Evolutionary conservation across 176 grass and related monocot genomes (phyloP), one percentile per base, ranked within the genome.

Genomic region (Bothriochloa decipiens): DNA sequence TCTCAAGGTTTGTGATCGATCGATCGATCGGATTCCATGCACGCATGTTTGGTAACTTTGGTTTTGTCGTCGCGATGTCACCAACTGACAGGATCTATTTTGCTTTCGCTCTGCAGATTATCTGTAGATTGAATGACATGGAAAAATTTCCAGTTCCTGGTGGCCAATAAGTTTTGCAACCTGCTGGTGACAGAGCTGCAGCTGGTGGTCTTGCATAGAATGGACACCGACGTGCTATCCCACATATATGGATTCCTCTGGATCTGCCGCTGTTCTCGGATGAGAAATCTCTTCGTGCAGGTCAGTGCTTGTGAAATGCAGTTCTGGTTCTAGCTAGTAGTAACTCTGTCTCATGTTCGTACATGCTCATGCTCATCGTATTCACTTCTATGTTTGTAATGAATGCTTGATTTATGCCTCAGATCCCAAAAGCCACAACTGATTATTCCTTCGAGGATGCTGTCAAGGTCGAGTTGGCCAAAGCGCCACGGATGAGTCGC

Each of bases 131-230:
- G 26, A 18, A 50, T 35, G 53, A 1, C 68, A 3, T 1, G 18
- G 20, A 0, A 41, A 41, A 5, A 23, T 23, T 17, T 23, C 68
- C 20, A 70, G 36, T 1, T 36, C 11, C 17, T 23, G 18, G 20
- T 41, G 32, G 55, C 77, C 61, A 79, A 32, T 32, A 1, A 82
- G 32, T 66, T 87, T 63, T 76, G 85, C 13, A 90, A 83, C 66
- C 74, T 97, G 39, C 68, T 52, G 20, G 85, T 93, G 79, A 83
- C 80, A 87, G 94, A 93, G 73, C 70, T 96, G 26, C 89, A 91
- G 70, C 65, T 96, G 74, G 67, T 96, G 74, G 67, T 86, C 27
- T 86, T 91, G 78, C 23, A 77, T 22, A 76, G 28, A 78, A 47
- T 93, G 91, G 10, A 40, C 40, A 77, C 84, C 60, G 5, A 9